Evolutionary conservation across 208 protist species (phyloP), one percentile per base, ranked within the genome.

Genomic region (Naegleria gruberi): DNA sequence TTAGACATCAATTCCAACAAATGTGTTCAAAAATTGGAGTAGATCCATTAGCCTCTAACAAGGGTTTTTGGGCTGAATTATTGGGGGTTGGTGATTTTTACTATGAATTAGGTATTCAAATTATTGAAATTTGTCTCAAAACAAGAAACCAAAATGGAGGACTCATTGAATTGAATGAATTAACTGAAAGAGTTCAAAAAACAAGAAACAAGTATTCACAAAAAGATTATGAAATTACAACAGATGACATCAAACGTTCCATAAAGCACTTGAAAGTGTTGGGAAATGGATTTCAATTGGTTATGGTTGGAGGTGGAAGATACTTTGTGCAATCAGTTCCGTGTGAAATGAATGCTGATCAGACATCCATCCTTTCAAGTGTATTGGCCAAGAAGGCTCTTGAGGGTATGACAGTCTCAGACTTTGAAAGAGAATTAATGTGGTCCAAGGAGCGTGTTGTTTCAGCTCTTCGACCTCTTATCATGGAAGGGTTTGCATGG

Each of bases 31-130:
- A 44, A 42, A 94, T 96, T 81, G 94, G 94, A 81, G 95, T 96
- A 57, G 95, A 96, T 93, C 95, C 95, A 23, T 73, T 96, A 0
- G 89, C 92, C 0, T 95, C 91, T 91, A 74, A 87, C 45, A 94
- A 94, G 82, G 93, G 93, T 40, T 92, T 95, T 42, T 95, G 94
- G 94, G 90, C 93, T 46, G 85, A 96, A 85, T 34, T 94, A 30
- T 87, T 96, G 19, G 95, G 95, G 19, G 90, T 96, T n/a, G 95
- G 95, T 45, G 92, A 96, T 82, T 96, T 96, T 65, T 96, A 97
- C 90, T 96, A 96, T 89, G 92, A 96, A 47, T 83, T 96, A 6
- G 94, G 82, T 42, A 94, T 96, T n/a, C 94, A 96, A 83, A 94
- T 96, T 30, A 90, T 96, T 34, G 92, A 95, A 55, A 90, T 96